Base-by-base conservation (phyloP, 805 yeast species). In the Saccharomycopsis fermentans region DNA sequence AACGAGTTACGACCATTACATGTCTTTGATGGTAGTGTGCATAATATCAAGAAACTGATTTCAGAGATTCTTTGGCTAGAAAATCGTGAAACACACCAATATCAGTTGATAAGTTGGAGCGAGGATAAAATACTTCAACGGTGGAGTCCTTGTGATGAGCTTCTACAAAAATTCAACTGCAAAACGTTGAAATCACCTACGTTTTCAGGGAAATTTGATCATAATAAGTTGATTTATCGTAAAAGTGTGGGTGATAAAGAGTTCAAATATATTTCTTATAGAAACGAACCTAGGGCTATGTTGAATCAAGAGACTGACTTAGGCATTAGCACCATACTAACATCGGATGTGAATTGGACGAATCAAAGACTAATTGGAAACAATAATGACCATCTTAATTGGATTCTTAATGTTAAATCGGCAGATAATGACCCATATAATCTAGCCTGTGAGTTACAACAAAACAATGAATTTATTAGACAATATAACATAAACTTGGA, bases 61-160 rank as follows among this genome's bases (percentile, higher is more conserved):
- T 85, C 84, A 43, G 98, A 94, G 67, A 90, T 92, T 66, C 73
- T 90, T 1, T 92, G 97, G 96, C 77, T 0, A 69, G 74, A 3
- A 68, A 75, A 1, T 69, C 66, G 0, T n/a, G 39, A 17, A 84
- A 83, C 64, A 90, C 75, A 92, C 57, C 96, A 91, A 60, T 94
- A 81, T 67, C 98, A 94, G 69, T 70, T 94, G 55, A 92, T 94
- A 1, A 89, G 98, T 0, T 92, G 98, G 97, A 85, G 96, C 1
- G 83, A 87, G 55, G 98, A 94, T 68, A 81, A 84, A 64, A 96
- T 89, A 67, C 73, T 94, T 59, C 76, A 91, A 61, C 71, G 91
- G 54, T 92, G 97, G 97, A 86, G 90, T 43, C 50, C 50, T 5
- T 43, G 50, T 43, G 50, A 43, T 11, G 50, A 43, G 17, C 24